Evolutionary conservation across 108 stramenopile species (phyloP).

Genomic region (Cyclostephanos invisitatus): DNA sequence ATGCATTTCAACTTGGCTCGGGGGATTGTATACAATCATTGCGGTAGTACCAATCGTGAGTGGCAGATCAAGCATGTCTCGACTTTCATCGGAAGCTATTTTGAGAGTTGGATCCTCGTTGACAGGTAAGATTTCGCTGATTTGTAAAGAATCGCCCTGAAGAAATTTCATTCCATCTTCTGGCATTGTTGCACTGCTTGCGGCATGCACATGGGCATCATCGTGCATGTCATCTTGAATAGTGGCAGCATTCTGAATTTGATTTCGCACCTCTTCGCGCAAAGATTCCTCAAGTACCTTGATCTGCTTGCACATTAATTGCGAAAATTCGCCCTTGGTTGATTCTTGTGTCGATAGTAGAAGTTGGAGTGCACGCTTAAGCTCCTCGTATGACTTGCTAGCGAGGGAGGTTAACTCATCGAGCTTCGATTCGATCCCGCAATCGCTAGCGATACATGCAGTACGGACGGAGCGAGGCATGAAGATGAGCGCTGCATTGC

Average conservation of each 20-base stretch:
- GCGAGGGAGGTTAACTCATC: slow-evolving; percentile 27
- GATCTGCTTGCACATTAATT: slow-evolving; percentile 1
- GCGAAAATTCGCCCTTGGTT: slow-evolving; percentile 5
- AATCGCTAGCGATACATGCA: background rate
- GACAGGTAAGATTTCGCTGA: background rate
- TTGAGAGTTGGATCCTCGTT: background rate
- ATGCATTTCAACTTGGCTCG: slow-evolving; percentile 9
- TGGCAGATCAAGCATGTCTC: background rate
- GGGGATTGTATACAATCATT: slow-evolving; percentile 3
- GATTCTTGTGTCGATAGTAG: slow-evolving; percentile 22
- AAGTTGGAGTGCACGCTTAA: slow-evolving; percentile 12
- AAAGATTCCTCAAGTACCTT: slow-evolving; percentile 10
- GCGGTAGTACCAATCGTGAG: slow-evolving; percentile 9
- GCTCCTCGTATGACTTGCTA: slow-evolving; percentile 9
- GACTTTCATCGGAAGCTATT: background rate
- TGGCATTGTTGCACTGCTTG: background rate
- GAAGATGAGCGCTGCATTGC: slow-evolving; percentile 29
- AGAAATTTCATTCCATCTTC: no score
- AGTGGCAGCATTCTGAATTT: background rate
- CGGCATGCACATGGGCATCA: background rate
- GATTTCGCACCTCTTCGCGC: slow-evolving; percentile 19
- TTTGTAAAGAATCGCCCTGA: background rate
- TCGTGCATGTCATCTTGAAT: background rate
- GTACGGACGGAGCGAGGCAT: slow-evolving; percentile 5
- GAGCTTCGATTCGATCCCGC: slow-evolving; percentile 12